These are phyloP conservation scores for Leptomonas seymouri DNA, from an alignment of 208 protist genomes.

Conservation along the genomic window DNA sequence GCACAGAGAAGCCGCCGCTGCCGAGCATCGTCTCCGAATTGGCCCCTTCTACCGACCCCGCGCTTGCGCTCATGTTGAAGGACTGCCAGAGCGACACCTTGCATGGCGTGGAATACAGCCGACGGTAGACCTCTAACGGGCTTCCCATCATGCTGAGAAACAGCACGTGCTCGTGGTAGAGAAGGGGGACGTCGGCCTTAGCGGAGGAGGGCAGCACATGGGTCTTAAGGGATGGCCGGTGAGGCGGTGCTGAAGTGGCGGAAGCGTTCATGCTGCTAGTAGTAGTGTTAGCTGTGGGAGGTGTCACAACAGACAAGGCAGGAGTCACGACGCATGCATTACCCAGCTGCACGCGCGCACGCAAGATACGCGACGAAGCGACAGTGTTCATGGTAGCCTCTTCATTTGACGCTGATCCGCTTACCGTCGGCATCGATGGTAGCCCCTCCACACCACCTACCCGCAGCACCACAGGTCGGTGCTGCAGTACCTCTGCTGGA, in stretches of 20 bases:
- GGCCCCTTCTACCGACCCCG: conserved; percentile 1
- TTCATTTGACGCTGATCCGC: background rate
- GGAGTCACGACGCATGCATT: conserved; percentile 6
- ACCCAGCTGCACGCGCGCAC: conserved; percentile 24
- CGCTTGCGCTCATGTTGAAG: conserved; percentile 11
- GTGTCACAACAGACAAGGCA: background rate
- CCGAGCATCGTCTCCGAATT: conserved; percentile 42
- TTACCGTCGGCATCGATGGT: background rate
- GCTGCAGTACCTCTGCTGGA: conserved; percentile 19
- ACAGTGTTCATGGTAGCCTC: background rate
- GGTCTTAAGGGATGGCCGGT: background rate
- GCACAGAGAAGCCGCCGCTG: conserved; percentile 52
- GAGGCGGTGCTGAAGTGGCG: background rate
- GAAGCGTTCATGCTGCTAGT: background rate
- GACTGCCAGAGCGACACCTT: conserved; percentile 39
- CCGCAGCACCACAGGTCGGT: conserved; percentile 30
- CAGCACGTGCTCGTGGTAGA: conserved; percentile 29
- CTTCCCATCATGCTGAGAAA: conserved; percentile 30
- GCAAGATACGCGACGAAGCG: conserved; percentile 25
- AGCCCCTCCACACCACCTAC: conserved; percentile 23
- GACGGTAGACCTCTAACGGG: conserved; percentile 39
- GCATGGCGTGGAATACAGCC: conserved; percentile 24
- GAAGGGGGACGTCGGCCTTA: background rate
- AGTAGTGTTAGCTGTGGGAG: background rate
- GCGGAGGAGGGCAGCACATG: background rate